Evolutionary conservation across 2,329 filamentous ascomycete species (phyloP).

Genomic region (Colletotrichum euphorbiae): DNA sequence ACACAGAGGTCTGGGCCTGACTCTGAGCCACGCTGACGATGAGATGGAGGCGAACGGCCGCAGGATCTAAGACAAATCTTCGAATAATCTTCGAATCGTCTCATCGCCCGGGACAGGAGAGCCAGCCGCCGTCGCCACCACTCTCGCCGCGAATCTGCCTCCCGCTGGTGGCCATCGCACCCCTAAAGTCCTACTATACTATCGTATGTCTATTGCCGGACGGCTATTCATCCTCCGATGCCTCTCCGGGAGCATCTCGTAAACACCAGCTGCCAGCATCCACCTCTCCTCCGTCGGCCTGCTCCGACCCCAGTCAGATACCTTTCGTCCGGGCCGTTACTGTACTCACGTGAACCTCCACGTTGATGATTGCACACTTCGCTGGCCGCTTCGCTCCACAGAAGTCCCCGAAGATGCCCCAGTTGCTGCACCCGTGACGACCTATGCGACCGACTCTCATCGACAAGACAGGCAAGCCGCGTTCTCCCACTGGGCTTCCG

Average conservation of each 20-base stretch:
- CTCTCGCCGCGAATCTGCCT: conserved; percentile 1
- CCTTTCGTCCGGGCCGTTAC: too few species aligned
- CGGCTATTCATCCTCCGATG: conserved; percentile 3
- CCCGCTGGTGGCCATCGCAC: background rate
- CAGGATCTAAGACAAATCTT: conserved; percentile 20
- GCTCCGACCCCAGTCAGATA: too few species aligned
- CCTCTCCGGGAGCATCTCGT: background rate
- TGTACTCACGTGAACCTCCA: background rate
- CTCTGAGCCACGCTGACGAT: conserved; percentile 1
- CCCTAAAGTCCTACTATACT: background rate
- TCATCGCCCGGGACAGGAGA: background rate
- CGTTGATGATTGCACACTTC: conserved; percentile 15
- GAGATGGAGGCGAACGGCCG: background rate
- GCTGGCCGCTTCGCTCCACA: conserved; percentile 5
- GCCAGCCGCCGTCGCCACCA: background rate
- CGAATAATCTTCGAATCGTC: conserved; percentile 11
- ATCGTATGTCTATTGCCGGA: background rate
- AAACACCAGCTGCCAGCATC: background rate
- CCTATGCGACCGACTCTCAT: conserved; percentile 10
- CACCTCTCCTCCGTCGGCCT: conserved; percentile 13
- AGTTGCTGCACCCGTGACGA: conserved; percentile 18
- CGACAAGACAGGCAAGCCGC: conserved; percentile 28
- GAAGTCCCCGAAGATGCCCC: conserved; percentile 12
- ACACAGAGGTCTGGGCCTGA: conserved; percentile 12
- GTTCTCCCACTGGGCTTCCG: conserved; percentile 16